These are phyloP conservation scores for Penicillium canescens DNA, from an alignment of 495 filamentous ascomycete genomes.

Conservation along the genomic window DNA sequence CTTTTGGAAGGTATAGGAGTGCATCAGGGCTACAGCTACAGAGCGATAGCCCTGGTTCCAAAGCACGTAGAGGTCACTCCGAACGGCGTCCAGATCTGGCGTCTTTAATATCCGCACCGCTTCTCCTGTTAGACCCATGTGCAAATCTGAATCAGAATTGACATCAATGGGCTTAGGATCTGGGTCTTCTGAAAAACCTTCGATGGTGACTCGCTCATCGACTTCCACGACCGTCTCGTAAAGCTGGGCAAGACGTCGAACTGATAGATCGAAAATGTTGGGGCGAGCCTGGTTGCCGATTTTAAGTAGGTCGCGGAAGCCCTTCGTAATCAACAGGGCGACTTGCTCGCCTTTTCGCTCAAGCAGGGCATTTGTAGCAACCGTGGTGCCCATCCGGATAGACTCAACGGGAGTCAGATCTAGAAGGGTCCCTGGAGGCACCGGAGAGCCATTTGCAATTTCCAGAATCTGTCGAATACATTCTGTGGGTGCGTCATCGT, in stretches of 20 bases:
- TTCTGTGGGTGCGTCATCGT: constrained; percentile 84
- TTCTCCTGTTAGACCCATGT: constrained; percentile 52
- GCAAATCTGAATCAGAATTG: constrained; percentile 27
- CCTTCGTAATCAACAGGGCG: constrained; percentile 86
- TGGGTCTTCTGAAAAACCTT: constrained; percentile 53
- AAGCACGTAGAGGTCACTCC: constrained; percentile 41
- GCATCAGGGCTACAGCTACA: constrained; percentile 53
- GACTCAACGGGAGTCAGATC: constrained; percentile 82
- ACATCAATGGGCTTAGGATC: too few species aligned
- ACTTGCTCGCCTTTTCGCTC: constrained; percentile 94
- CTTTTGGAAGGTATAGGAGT: constrained; percentile 55
- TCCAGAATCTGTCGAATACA: constrained; percentile 90
- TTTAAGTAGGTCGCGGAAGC: constrained; percentile 87
- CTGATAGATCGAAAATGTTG: constrained; percentile 80
- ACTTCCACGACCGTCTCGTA: constrained; percentile 77
- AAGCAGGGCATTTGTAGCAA: constrained; percentile 84
- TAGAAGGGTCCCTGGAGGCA: constrained; percentile 76
- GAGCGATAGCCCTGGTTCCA: constrained; percentile 48
- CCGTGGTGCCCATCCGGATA: constrained; percentile 88
- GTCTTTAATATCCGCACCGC: constrained; percentile 49
- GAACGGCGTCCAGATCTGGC: constrained; percentile 37
- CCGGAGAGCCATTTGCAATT: constrained; percentile 70
- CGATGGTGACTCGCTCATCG: constrained; percentile 74
- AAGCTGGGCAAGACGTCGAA: constrained; percentile 75
- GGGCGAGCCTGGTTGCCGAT: constrained; percentile 88